Percentiles rank a stretch among this genome's conserved stretches.
Conservation (phyloP, 225 moss, liverwort and hornwort genomes). For the Sphagnum contortum region DNA sequence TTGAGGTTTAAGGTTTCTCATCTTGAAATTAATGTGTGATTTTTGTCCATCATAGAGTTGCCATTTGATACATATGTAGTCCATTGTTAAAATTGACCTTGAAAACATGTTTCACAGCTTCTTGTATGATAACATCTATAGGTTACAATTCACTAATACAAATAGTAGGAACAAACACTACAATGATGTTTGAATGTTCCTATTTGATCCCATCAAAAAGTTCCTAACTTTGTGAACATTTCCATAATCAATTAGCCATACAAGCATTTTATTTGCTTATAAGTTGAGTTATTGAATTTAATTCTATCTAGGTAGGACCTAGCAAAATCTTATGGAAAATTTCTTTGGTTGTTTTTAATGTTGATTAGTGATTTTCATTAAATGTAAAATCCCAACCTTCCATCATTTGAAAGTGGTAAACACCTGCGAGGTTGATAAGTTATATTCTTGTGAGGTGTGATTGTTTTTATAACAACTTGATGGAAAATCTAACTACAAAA, state of each 20-base stretch:
- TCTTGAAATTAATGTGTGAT: too few relatives aligned
- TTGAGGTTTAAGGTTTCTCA: too few relatives aligned
- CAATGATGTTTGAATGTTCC: background rate
- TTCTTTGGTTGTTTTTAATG: background rate
- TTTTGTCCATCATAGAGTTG: too few relatives aligned
- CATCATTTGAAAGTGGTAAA: background rate
- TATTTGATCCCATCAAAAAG: background rate
- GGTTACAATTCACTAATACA: background rate
- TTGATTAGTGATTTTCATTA: background rate
- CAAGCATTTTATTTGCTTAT: background rate
- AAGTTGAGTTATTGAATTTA: background rate
- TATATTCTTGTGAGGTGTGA: too few relatives aligned
- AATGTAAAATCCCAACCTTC: background rate
- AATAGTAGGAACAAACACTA: too few relatives aligned
- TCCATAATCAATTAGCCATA: background rate
- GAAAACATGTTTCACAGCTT: background rate
- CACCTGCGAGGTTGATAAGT: background rate
- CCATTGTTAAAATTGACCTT: background rate
- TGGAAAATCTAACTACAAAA: too few relatives aligned
- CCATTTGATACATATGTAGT: too few relatives aligned
- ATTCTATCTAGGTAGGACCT: background rate
- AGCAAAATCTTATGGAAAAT: background rate
- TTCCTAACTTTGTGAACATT: background rate
- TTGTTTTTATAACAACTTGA: too few relatives aligned
- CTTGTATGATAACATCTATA: background rate